Base-by-base conservation (phyloP, 305 asterid species). In the Withania somnifera region DNA sequence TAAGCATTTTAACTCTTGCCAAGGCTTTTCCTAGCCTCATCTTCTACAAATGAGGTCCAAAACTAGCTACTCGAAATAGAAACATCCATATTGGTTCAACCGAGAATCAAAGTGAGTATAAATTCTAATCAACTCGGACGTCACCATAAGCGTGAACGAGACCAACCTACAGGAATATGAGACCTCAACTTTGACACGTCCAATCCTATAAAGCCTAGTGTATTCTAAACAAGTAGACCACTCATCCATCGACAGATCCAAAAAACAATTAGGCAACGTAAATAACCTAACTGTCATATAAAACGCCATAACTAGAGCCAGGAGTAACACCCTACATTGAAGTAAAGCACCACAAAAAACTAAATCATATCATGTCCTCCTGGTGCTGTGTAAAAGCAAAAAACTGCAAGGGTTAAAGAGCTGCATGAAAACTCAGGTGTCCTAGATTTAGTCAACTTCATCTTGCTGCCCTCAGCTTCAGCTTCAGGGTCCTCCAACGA, bases 401-500 rank as follows among this genome's bases (percentile, higher is more conserved):
- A 68, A 11, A 19, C 30, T 36, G 11, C 6, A 7, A 15, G 11
- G n/a, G 53, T 19, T 68, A 68, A 60, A 42, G 77, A 34, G 54
- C 19, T 14, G 40, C 20, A 38, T 68, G 19, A 68, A 67, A 36
- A 38, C 50, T 36, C n/a, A 5, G 32, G 13, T 10, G 30, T 13
- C 34, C 0, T 40, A 14, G 34, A 38, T 68, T 84, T 82, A 86
- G 38, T 86, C 88, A 15, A 86, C 88, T 63, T 86, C 87, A 86
- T 86, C 85, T 86, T 86, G 85, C 85, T 81, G 14, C 87, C 88
- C 77, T 86, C 89, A 0, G 87, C 85, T 68, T 86, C 87, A 47
- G 51, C 86, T 57, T 78, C 86, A 15, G 73, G 9, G 26, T 84
- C 86, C 57, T 79, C 86, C 77, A 79, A 45, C 7, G 81, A 13